phyloP scores from a whole-genome alignment of 208 protist species.

The Trypanosomatidae sp. region DNA sequence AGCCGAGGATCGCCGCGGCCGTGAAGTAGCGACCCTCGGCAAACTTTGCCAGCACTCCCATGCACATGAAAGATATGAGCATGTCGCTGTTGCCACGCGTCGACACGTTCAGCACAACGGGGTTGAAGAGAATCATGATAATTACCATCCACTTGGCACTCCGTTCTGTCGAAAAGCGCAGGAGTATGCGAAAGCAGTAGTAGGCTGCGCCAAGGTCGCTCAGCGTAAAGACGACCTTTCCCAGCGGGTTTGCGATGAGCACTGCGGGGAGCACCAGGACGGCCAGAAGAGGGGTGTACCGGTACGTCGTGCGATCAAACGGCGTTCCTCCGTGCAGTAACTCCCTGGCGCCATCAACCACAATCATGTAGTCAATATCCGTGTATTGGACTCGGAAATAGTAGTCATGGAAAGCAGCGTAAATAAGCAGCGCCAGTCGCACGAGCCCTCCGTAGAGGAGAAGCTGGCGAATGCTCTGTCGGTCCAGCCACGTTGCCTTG shows the following conservation, averaged over 20 bases:
- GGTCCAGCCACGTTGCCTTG: constrained; percentile 17
- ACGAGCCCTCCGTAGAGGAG: constrained; percentile 45
- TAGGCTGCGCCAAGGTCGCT: constrained; percentile 79
- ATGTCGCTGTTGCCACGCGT: constrained; percentile 95
- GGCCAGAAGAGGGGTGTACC: constrained; percentile 94
- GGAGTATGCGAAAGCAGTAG: constrained; percentile 71
- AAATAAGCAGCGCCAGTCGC: constrained; percentile 69
- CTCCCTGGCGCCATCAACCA: constrained; percentile 92
- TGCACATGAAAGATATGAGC: constrained; percentile 85
- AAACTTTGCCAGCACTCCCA: constrained; percentile 78
- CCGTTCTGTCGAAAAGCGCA: constrained; percentile 48
- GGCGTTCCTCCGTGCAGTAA: constrained; percentile 82
- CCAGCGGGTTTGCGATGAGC: constrained; percentile 50
- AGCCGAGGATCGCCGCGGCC: constrained; percentile 67
- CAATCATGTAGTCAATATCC: constrained; percentile 97
- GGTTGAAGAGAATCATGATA: constrained; percentile 91
- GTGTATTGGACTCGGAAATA: constrained; percentile 94
- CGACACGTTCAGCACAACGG: constrained; percentile 91
- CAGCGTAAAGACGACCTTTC: constrained; percentile 88
- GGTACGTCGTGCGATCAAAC: constrained; percentile 93
- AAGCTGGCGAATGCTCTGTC: constrained; percentile 35
- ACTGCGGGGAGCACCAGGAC: constrained; percentile 82
- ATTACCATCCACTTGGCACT: constrained; percentile 74
- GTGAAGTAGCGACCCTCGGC: constrained; percentile 39
- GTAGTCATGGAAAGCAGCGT: constrained; percentile 80